Base-by-base conservation (phyloP, 306 rosid genomes). In the Malus domestica region DNA sequence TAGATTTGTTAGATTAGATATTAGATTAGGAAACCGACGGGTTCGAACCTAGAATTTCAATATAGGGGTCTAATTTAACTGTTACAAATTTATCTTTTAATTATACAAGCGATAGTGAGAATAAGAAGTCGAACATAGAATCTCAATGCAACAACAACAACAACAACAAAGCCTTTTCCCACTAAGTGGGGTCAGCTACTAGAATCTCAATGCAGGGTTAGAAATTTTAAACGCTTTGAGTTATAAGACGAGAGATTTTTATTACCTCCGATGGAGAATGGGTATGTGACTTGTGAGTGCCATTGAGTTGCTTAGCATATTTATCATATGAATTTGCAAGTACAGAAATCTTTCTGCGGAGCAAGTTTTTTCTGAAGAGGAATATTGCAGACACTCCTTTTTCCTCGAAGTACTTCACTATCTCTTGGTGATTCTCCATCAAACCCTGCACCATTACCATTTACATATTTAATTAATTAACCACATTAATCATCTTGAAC, bases 221-320 rank as follows among this genome's bases (percentile, higher is more conserved):
- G 5, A 40, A 42, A 9, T 42, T 5, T 42, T 42, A 42, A 42
- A 42, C 45, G 12, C 45, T 42, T 1, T 14, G 58, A 4, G n/a
- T 52, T 16, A 52, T 5, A 19, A 14, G 58, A 52, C 6, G 3
- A 52, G 14, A 12, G 58, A 52, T 16, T 9, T 62, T 72, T 58
- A 2, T 10, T 44, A 87, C 92, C 89, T 91, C 92, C 22, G 18
- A 0, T 8, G 73, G 22, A 51, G 90, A 91, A 46, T 89, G 90
- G 33, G 86, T 90, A 46, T 91, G 96, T 75, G 93, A 84, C 80
- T 89, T 87, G 73, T 91, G 93, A 27, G 89, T 89, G 61, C 96
- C 93, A 66, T 91, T 86, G 22, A 91, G 80, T 68, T 73, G 84
- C 76, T 89, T 91, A 40, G 85, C 84, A 76, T 81, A 79, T 81